Evolutionary conservation across 257 asterid genomes (phyloP).

Genomic region (Solanum stenotomum): DNA sequence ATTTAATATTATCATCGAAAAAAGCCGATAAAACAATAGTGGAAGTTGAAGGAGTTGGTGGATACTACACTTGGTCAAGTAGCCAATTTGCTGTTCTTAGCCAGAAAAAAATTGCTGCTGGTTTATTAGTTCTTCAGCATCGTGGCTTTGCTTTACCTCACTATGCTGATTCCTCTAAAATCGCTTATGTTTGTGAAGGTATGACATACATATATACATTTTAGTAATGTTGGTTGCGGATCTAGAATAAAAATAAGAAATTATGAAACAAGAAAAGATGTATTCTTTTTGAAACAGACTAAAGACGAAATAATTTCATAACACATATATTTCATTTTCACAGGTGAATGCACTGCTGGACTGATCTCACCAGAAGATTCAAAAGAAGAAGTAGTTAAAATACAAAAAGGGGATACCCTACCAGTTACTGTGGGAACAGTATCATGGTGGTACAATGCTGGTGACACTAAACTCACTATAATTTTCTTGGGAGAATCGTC

Average conservation of each 20-base stretch:
- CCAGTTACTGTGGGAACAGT: not conserved
- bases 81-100: conserved; percentile 8
- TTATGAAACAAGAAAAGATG: too few species aligned
- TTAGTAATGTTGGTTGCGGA: too few species aligned
- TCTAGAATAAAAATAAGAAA: too few species aligned
- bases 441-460: conserved; percentile 15
- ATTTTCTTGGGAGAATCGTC: conserved; percentile 6
- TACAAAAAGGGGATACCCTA: conserved; percentile 5
- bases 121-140: conserved; percentile 26
- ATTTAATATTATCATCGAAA: conserved; percentile 18
- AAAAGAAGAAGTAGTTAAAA: not conserved
- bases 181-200: conserved; percentile 38
- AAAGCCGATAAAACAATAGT: conserved; percentile 15
- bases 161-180: conserved; percentile 25
- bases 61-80: conserved; percentile 31
- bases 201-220: not conserved
- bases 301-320: too few species aligned
- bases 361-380: not conserved
- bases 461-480: not conserved
- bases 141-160: conserved; percentile 49
- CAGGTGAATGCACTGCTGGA: conserved; percentile 10
- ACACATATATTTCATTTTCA: too few species aligned
- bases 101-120: conserved; percentile 26
- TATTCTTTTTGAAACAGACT: too few species aligned
- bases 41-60: conserved; percentile 33